Conservation (phyloP, 2,329 filamentous ascomycete species). For the Hysterium pulicare region DNA sequence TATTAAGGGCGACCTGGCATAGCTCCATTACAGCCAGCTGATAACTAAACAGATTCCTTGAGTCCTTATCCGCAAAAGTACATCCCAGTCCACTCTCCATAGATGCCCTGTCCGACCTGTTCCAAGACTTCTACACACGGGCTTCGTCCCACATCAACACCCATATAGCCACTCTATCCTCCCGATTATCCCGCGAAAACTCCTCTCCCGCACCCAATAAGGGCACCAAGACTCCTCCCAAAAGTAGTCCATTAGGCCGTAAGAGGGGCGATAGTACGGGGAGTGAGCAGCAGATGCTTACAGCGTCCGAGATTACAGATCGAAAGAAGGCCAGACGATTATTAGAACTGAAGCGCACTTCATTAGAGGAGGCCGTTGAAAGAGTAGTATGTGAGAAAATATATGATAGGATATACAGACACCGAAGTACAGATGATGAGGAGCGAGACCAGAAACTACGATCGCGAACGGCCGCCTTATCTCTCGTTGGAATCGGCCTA, state of each 20-base stretch:
- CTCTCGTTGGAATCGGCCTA: conserved; percentile 86
- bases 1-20: background rate
- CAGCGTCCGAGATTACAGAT: conserved; percentile 76
- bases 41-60: conserved; percentile 72
- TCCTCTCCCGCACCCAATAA: conserved; percentile 42
- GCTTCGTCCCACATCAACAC: conserved; percentile 81
- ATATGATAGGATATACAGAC: conserved; percentile 86
- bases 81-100: conserved; percentile 80
- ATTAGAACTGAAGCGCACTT: conserved; percentile 71
- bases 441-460: conserved; percentile 91
- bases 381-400: conserved; percentile 75
- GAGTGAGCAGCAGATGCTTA: conserved; percentile 81
- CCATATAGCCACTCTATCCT: conserved; percentile 77
- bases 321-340: conserved; percentile 73
- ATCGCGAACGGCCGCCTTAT: conserved; percentile 86
- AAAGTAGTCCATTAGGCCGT: conserved; percentile 31
- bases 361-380: conserved; percentile 89
- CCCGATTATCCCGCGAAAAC: conserved; percentile 66
- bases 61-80: conserved; percentile 82
- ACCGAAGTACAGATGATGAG: conserved; percentile 88
- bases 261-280: conserved; percentile 34
- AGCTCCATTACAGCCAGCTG: conserved; percentile 15
- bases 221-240: conserved; percentile 42
- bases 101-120: conserved; percentile 77
- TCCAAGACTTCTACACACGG: conserved; percentile 88